phyloP scores from a whole-genome alignment of 2,329 filamentous ascomycete species.

The Colletotrichum kahawae region DNA sequence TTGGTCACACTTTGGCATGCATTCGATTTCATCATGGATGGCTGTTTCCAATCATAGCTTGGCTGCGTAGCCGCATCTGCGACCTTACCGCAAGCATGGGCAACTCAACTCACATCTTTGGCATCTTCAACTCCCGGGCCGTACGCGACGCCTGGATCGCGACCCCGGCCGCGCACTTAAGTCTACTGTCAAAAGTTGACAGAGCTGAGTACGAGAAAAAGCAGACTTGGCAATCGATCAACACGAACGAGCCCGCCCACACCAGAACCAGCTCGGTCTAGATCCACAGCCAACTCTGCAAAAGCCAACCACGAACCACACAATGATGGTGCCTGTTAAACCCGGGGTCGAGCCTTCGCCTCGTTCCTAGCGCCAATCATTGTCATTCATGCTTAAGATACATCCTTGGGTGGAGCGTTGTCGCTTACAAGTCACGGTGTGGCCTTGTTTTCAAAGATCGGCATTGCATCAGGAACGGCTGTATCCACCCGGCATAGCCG shows the following conservation, averaged over 20 bases:
- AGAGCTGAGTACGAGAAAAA: neutral
- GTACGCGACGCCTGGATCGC: neutral
- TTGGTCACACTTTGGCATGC: rapidly evolving
- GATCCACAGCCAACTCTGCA: neutral
- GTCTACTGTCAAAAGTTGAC: neutral
- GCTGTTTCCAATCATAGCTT: neutral
- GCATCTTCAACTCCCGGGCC: neutral
- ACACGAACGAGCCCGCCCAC: neutral
- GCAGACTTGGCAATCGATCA: neutral
- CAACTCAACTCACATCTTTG: neutral
- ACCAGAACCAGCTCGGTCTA: neutral
- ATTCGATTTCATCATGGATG: neutral
- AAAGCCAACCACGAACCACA: neutral
- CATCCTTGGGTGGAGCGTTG: neutral
- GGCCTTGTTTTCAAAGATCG: neutral
- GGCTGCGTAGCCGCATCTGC: neutral
- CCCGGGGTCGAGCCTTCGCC: neutral
- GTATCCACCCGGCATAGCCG: neutral
- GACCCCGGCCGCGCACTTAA: neutral
- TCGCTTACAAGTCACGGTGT: neutral
- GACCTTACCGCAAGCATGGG: neutral
- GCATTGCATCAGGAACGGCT: neutral
- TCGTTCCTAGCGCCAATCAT: neutral
- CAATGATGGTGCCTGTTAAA: neutral
- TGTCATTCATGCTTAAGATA: neutral